These are phyloP conservation scores for Fusarium lateritium DNA, from an alignment of 2,329 filamentous ascomycete genomes.

Conservation along the genomic window DNA sequence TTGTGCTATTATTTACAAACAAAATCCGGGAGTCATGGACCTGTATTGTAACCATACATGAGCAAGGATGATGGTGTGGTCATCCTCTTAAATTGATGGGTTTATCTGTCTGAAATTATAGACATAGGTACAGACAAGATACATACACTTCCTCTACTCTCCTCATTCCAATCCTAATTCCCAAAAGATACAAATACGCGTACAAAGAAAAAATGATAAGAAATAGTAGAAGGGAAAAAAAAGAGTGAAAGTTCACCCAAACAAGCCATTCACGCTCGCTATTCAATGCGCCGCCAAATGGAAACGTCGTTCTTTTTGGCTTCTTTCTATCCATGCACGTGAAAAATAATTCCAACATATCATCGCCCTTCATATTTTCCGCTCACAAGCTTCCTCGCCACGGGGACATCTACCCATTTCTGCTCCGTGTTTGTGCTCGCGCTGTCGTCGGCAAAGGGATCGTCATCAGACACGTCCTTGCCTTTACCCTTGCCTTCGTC, in stretches of 20 bases:
- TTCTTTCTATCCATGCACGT: constrained; percentile 42
- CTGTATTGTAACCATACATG: background rate
- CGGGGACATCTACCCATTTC: constrained; percentile 77
- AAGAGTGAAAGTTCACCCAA: constrained; percentile 42
- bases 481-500: constrained; percentile 67
- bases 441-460: constrained; percentile 77
- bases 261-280: constrained; percentile 48
- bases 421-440: constrained; percentile 49
- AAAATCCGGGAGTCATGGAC: background rate
- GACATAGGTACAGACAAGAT: constrained; percentile 31
- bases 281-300: constrained; percentile 53
- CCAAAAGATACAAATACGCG: constrained; percentile 29
- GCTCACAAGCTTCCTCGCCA: constrained; percentile 77
- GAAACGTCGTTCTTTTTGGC: constrained; percentile 39
- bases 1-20: constrained; percentile 17
- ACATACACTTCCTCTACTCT: constrained; percentile 22
- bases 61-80: no score
- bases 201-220: constrained; percentile 31
- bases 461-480: constrained; percentile 65
- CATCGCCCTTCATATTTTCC: constrained; percentile 79
- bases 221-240: constrained; percentile 31
- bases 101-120: constrained; percentile 25
- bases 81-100: constrained; percentile 7
- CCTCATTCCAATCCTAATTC: constrained; percentile 15
- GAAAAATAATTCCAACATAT: constrained; percentile 15